phyloP scores from a whole-genome alignment of 2,329 filamentous ascomycete genomes.

The Fusarium annulatum region DNA sequence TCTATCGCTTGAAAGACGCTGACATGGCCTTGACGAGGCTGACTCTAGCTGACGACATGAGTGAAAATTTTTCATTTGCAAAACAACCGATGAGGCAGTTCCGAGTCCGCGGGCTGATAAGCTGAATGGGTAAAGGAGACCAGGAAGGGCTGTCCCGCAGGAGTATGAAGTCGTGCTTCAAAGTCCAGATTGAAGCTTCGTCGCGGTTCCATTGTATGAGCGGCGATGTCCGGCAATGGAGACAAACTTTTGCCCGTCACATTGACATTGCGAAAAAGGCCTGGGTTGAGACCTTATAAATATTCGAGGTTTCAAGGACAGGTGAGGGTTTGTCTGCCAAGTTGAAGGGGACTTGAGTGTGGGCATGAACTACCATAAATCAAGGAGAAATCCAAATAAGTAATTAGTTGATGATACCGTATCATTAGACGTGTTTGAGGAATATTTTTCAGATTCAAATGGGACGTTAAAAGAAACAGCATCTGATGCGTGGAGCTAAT shows the following conservation, averaged over 20 bases:
- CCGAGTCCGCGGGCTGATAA: background rate
- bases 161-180: background rate
- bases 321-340: background rate
- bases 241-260: background rate
- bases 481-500: background rate
- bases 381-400: background rate
- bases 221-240: background rate
- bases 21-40: background rate
- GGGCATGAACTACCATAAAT: background rate
- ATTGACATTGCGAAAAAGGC: background rate
- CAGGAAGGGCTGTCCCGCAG: background rate
- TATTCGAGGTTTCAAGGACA: background rate
- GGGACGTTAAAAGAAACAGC: background rate
- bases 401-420: background rate
- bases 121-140: background rate
- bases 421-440: background rate
- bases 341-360: background rate
- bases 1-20: conserved; percentile 7
- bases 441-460: background rate
- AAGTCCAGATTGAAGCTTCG: background rate
- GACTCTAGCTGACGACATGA: conserved; percentile 2
- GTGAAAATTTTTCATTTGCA: background rate
- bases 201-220: background rate
- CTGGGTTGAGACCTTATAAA: background rate
- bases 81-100: background rate